Conservation (phyloP, 2,329 filamentous ascomycete species). For the Hymenotorrendiella dingleyae region DNA sequence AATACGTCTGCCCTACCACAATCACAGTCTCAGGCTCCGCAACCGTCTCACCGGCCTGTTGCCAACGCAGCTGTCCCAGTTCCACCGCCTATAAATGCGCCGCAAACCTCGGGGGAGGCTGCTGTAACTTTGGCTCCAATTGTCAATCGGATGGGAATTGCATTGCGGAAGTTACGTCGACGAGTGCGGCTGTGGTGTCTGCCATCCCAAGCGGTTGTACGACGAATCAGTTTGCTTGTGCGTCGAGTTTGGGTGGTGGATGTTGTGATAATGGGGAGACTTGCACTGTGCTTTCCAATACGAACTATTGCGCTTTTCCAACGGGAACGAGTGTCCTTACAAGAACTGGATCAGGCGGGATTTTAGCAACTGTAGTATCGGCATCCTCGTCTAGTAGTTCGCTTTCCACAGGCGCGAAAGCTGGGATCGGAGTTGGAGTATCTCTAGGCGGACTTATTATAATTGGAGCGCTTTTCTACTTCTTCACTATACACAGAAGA, state of each 20-base stretch:
- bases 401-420: constrained; percentile 46
- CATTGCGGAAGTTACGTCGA: constrained; percentile 23
- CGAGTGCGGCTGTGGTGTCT: constrained; percentile 28
- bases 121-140: constrained; percentile 41
- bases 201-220: constrained; percentile 40
- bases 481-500: constrained; percentile 39
- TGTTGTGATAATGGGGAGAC: constrained; percentile 43
- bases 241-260: constrained; percentile 37
- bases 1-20: constrained; percentile 31
- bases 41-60: constrained; percentile 26
- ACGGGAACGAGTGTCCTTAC: constrained; percentile 26
- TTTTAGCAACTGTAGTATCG: constrained; percentile 27
- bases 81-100: constrained; percentile 31
- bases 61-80: constrained; percentile 28
- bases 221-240: constrained; percentile 39
- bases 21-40: constrained; percentile 14
- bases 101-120: constrained; percentile 32
- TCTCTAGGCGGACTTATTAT: constrained; percentile 38
- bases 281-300: constrained; percentile 36
- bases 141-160: constrained; percentile 37
- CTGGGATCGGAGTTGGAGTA: constrained; percentile 51
- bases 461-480: constrained; percentile 41
- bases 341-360: constrained; percentile 29
- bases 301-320: constrained; percentile 36
- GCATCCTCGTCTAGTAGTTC: constrained; percentile 11